phyloP scores from a whole-genome alignment of 78 protist genomes.

The Dictyostelium citrinum region DNA sequence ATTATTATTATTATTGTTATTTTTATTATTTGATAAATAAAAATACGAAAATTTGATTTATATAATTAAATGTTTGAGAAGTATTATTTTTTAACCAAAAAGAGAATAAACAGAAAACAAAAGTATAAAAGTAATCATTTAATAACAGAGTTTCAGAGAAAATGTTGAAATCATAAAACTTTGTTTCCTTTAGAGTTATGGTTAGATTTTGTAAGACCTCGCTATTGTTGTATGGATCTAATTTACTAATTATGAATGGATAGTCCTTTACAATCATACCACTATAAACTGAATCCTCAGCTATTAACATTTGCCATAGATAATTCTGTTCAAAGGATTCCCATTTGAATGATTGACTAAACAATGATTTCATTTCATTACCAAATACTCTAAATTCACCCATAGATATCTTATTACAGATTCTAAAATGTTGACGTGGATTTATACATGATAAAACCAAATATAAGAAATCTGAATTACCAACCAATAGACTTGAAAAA shows the following conservation, averaged over 20 bases:
- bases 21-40: background rate
- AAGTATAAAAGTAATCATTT: background rate
- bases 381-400: slow-evolving; percentile 76
- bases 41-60: background rate
- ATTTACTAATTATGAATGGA: background rate
- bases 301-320: slow-evolving; percentile 35
- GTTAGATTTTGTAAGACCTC: slow-evolving; percentile 22
- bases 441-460: background rate
- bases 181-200: background rate
- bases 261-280: background rate
- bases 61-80: background rate
- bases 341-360: slow-evolving; percentile 1
- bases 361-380: background rate
- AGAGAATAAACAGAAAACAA: background rate
- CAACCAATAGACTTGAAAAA: background rate
- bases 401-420: slow-evolving; percentile 29
- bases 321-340: slow-evolving; percentile 62
- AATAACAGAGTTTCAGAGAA: background rate
- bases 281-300: slow-evolving; percentile 43
- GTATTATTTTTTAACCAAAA: slow-evolving; percentile 20
- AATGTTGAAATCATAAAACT: background rate
- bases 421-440: slow-evolving; percentile 33
- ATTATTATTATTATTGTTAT: background rate
- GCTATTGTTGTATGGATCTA: slow-evolving; percentile 31
- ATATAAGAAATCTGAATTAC: slow-evolving; percentile 23